Conservation (phyloP, 2,329 filamentous ascomycete genomes). For the Venturia oleaginea region DNA sequence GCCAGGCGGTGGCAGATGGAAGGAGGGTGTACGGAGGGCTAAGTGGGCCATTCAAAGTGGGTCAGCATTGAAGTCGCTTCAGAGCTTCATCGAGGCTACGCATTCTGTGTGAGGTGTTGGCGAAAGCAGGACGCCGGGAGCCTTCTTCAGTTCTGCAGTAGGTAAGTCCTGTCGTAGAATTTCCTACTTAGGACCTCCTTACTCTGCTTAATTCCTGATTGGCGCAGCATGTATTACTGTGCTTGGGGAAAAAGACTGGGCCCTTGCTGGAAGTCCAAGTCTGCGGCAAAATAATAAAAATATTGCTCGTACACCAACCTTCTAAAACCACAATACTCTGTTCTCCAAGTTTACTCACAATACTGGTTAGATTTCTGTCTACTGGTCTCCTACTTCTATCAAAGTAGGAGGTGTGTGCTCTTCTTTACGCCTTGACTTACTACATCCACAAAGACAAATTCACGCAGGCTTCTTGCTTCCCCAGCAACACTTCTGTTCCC, state of each 20-base stretch:
- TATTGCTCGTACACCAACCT: neutral
- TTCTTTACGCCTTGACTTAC: no score
- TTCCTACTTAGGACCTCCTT: neutral
- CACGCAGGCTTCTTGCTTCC: no score
- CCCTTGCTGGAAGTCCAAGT: neutral
- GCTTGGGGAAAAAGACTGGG: no score
- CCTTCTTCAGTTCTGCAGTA: neutral
- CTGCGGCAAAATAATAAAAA: neutral
- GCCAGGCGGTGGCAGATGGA: constrained; percentile 83
- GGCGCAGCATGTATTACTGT: neutral
- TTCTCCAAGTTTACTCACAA: neutral
- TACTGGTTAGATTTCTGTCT: neutral
- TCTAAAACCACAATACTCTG: neutral
- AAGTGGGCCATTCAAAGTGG: constrained; percentile 83
- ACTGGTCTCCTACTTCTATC: neutral
- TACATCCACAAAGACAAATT: no score
- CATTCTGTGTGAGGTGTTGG: constrained; percentile 25
- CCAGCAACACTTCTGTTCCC: no score
- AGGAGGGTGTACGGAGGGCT: constrained; percentile 81
- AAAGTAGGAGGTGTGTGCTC: neutral
- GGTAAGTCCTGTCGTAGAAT: neutral
- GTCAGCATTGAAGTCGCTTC: constrained; percentile 74
- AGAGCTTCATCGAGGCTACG: constrained; percentile 73
- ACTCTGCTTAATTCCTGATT: neutral
- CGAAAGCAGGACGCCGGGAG: neutral